A percentile compares a stretch with the other conserved stretches of the same genome.
Conservation (phyloP, 129 eudicot genomes). For the Flaveria trinervia region DNA sequence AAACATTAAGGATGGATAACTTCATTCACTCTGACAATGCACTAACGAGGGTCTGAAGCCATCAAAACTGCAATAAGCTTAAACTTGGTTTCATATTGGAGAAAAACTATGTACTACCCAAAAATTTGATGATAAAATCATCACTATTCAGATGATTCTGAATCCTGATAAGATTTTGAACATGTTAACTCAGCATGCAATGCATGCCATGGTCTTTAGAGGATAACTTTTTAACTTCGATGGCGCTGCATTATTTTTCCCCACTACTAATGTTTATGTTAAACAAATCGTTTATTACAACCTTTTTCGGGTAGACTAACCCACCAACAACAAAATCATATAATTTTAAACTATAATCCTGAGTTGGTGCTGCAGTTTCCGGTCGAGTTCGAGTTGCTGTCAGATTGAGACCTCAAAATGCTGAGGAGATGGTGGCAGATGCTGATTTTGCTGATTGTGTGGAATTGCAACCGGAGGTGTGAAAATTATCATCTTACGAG, state of each 20-base stretch:
- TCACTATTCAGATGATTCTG: not conserved
- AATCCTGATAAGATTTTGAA: not conserved
- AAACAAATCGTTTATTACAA: not conserved
- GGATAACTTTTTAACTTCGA: not conserved
- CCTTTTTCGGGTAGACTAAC: constrained; percentile 13
- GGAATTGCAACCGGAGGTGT: constrained; percentile 97
- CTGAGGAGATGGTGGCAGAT: constrained; percentile 90
- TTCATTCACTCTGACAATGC: too few species aligned
- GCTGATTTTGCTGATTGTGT: constrained; percentile 99
- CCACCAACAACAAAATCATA: not conserved
- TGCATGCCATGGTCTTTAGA: not conserved
- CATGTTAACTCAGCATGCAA: constrained; percentile 14
- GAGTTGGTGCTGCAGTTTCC: constrained; percentile 46
- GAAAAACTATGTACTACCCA: not conserved
- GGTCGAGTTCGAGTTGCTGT: constrained; percentile 99
- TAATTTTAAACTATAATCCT: constrained; percentile 14
- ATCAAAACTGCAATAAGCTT: too few species aligned
- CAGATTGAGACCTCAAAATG: constrained; percentile 94
- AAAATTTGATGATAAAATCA: not conserved
- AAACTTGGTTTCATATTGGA: not conserved
- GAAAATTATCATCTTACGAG: constrained; percentile 17
- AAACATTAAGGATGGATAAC: too few species aligned
- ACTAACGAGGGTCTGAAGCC: too few species aligned
- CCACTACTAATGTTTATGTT: not conserved
- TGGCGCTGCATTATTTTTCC: not conserved